Percentiles rank a stretch among this genome's conserved stretches.
These are phyloP conservation scores for Venturia nashicola DNA, from an alignment of 2,329 filamentous ascomycete species.

Conservation along the genomic window DNA sequence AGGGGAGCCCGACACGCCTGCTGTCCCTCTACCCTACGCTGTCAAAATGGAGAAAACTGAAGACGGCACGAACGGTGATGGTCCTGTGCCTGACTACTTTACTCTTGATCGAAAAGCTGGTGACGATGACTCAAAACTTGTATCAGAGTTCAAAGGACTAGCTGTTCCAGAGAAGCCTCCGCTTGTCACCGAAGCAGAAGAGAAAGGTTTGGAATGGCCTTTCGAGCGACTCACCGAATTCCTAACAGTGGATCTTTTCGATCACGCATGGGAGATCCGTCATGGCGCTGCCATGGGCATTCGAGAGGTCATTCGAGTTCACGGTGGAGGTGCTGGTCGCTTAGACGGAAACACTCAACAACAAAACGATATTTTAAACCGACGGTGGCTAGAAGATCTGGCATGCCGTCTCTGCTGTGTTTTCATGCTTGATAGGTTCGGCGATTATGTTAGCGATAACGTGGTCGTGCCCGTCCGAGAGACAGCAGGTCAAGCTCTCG, in stretches of 20 bases:
- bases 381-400: conserved; percentile 82
- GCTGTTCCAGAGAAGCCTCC: conserved; percentile 72
- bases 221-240: conserved; percentile 91
- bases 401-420: conserved; percentile 92
- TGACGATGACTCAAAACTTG: conserved; percentile 84
- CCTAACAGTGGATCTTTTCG: conserved; percentile 85
- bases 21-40: conserved; percentile 39
- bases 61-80: conserved; percentile 52
- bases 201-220: conserved; percentile 80
- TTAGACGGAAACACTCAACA: conserved; percentile 52
- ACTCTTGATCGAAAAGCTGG: conserved; percentile 68
- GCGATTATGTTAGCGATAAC: conserved; percentile 94
- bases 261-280: conserved; percentile 85
- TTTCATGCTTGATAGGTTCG: conserved; percentile 94
- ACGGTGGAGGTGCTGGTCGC: conserved; percentile 79
- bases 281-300: conserved; percentile 94
- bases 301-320: conserved; percentile 81
- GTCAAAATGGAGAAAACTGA: conserved; percentile 49
- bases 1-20: conserved; percentile 43
- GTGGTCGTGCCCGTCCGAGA: conserved; percentile 94
- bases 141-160: conserved; percentile 89
- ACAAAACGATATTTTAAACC: conserved; percentile 72
- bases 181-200: conserved; percentile 63
- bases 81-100: conserved; percentile 66
- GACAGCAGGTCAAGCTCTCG: conserved; percentile 86